Evolutionary conservation across 2,329 filamentous ascomycete genomes (phyloP).

Genomic region (Penicillium sp.): DNA sequence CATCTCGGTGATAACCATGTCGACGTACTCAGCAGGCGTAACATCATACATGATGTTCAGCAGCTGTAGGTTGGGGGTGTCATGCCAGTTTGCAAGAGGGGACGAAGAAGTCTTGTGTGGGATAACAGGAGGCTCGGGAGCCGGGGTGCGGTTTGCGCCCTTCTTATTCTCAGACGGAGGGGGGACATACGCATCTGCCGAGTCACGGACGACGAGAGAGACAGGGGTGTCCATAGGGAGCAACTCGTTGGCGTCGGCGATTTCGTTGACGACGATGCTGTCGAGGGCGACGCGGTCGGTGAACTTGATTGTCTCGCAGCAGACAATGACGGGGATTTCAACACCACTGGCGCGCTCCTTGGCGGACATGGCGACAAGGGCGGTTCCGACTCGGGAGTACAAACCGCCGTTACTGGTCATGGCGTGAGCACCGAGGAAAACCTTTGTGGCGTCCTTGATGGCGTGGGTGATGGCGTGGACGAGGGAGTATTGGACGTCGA

Average conservation of each 20-base stretch:
- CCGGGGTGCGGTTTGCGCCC: slow-evolving; percentile 28
- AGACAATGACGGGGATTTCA: slow-evolving; percentile 78
- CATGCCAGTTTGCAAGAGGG: slow-evolving; percentile 54
- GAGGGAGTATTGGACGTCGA: slow-evolving; percentile 77
- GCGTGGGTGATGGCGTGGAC: slow-evolving; percentile 74
- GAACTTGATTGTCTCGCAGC: slow-evolving; percentile 95
- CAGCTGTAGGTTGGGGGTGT: slow-evolving; percentile 60
- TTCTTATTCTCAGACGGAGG: slow-evolving; percentile 30
- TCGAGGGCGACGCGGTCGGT: slow-evolving; percentile 85
- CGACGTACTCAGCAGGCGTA: slow-evolving; percentile 81
- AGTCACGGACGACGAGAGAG: slow-evolving; percentile 32
- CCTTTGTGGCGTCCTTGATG: slow-evolving; percentile 67
- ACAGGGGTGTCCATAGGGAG: slow-evolving; percentile 27
- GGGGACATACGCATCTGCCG: slow-evolving; percentile 19
- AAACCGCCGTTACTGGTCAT: slow-evolving; percentile 94
- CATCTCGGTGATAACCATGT: slow-evolving; percentile 87
- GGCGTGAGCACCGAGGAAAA: slow-evolving; percentile 83
- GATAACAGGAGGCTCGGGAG: slow-evolving; percentile 24
- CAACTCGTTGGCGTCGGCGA: slow-evolving; percentile 71
- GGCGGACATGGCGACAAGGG: slow-evolving; percentile 80
- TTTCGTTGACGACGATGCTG: slow-evolving; percentile 91
- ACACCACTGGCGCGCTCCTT: slow-evolving; percentile 56
- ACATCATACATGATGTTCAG: slow-evolving; percentile 86
- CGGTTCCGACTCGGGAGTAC: slow-evolving; percentile 83
- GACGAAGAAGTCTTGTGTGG: slow-evolving; percentile 27